phyloP scores from a whole-genome alignment of 345 rosid genomes.

The Eucalyptus shirleyi region DNA sequence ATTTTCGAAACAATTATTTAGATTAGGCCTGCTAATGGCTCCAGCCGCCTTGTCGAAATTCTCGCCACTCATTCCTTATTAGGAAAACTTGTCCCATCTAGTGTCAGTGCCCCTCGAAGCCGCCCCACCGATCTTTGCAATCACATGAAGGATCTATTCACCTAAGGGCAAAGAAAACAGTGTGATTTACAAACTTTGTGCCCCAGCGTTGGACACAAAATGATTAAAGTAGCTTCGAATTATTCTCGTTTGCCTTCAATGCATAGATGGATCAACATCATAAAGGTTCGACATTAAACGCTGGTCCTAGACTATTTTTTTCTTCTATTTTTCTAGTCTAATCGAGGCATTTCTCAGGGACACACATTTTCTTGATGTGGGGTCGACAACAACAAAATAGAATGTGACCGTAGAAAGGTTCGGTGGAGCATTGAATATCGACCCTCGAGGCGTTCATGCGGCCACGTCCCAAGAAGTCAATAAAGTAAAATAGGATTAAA shows the following conservation, averaged over 20 bases:
- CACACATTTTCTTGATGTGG: not conserved
- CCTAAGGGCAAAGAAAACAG: not conserved
- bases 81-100: not conserved
- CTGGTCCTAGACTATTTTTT: not conserved
- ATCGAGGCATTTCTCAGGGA: not conserved
- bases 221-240: not conserved
- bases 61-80: not conserved
- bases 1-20: too few species aligned
- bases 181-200: not conserved
- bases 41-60: not conserved
- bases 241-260: not conserved
- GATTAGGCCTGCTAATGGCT: accelerated
- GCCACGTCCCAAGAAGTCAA: not conserved
- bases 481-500: not conserved
- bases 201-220: not conserved
- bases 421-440: not conserved
- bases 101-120: not conserved
- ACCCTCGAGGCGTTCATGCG: not conserved
- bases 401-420: not conserved
- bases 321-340: not conserved
- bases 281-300: not conserved
- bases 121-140: not conserved
- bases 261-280: not conserved
- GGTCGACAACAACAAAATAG: not conserved
- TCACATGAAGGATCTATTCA: not conserved